These are phyloP conservation scores for Mortierella alpina DNA, from an alignment of 192 early-diverging fungal genomes.

Conservation along the genomic window DNA sequence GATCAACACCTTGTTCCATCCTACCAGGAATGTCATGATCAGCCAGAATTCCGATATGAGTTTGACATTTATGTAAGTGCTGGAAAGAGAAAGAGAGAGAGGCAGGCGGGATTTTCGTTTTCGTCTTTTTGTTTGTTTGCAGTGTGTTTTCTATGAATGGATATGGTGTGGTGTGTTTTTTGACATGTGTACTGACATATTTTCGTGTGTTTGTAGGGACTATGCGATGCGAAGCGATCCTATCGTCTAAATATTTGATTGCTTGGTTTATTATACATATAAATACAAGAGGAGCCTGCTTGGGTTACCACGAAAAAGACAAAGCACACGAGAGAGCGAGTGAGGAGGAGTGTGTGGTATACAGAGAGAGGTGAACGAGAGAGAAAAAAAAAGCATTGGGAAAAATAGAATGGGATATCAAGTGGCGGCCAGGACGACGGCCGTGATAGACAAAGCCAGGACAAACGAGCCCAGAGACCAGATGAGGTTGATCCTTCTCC, in stretches of 20 bases:
- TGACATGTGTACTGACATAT: background rate
- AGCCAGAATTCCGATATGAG: conserved; percentile 2
- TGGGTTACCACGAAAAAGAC: background rate
- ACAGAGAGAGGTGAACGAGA: background rate
- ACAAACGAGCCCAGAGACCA: conserved; percentile 35
- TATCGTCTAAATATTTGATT: background rate
- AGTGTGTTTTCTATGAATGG: background rate
- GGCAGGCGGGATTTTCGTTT: background rate
- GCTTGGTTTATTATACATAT: background rate
- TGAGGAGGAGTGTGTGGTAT: background rate
- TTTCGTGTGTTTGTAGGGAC: background rate
- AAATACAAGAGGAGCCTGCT: background rate
- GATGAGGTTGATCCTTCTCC: conserved; percentile 30
- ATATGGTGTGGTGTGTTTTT: background rate
- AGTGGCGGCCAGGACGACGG: conserved; percentile 1
- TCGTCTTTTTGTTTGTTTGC: background rate
- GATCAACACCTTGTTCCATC: conserved; percentile 28
- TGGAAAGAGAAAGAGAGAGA: background rate
- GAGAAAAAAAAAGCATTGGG: background rate
- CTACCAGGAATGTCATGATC: conserved; percentile 28
- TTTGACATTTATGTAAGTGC: conserved; percentile 31
- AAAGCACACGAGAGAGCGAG: conserved; percentile 5
- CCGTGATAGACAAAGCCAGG: conserved; percentile 20
- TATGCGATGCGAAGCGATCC: conserved; percentile 15
- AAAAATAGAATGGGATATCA: background rate